phyloP scores from a whole-genome alignment of 805 yeast species.

The Metschnikowia cerradonensis region DNA sequence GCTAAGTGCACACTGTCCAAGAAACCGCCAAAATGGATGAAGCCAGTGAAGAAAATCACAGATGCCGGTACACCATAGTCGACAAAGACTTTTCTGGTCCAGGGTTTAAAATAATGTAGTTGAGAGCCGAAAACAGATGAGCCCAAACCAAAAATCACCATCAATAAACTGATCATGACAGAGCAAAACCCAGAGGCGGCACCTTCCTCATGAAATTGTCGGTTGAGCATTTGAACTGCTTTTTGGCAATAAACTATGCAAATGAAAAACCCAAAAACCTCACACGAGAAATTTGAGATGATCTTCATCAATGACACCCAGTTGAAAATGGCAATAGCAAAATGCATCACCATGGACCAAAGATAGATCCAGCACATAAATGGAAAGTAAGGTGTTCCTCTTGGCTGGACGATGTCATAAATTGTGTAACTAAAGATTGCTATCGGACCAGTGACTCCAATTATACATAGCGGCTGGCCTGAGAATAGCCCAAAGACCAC shows the following conservation, averaged over 20 bases:
- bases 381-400: constrained; percentile 63
- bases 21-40: constrained; percentile 85
- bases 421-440: constrained; percentile 90
- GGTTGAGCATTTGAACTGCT: constrained; percentile 75
- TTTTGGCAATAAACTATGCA: constrained; percentile 84
- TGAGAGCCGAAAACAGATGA: constrained; percentile 54
- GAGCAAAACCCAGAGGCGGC: constrained; percentile 64
- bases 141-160: constrained; percentile 73
- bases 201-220: constrained; percentile 54
- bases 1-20: constrained; percentile 55
- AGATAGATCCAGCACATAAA: constrained; percentile 95
- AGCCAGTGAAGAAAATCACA: constrained; percentile 89
- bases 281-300: constrained; percentile 82
- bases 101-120: constrained; percentile 57
- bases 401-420: constrained; percentile 59
- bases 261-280: constrained; percentile 88
- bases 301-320: constrained; percentile 61
- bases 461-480: constrained; percentile 92
- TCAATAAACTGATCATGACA: constrained; percentile 66
- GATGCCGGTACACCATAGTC: constrained; percentile 85
- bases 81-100: constrained; percentile 62
- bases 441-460: constrained; percentile 96
- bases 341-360: constrained; percentile 85
- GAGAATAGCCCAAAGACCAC: constrained; percentile 78
- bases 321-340: constrained; percentile 66